Evolutionary conservation across 202 grass and related monocot species (phyloP), one percentile per base, ranked within the genome.

Genomic region (Brachypodium distachyon): DNA sequence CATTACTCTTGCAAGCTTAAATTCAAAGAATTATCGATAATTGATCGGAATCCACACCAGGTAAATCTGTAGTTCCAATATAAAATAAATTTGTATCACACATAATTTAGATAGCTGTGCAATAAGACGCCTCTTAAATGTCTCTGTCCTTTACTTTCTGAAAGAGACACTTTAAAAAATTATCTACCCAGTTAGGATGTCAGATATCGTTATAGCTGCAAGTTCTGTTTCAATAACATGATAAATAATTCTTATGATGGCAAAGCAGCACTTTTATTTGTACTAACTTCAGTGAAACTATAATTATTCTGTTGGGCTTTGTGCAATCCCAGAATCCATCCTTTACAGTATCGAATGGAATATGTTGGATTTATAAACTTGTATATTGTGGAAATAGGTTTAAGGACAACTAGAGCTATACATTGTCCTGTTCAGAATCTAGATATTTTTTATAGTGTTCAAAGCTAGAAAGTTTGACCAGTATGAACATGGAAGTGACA

Each of bases 1-100:
- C 77, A 91, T 17, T 97, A 93, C 70, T 97, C 90, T 48, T 97
- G 93, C 83, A 93, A 97, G 77, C 82, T 97, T 80, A 97, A 97
- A 74, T 97, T 97, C 71, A 97, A 97, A 86, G 93, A 97, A 63
- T 90, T 93, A 23, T 93, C 90, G 44, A 93, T 97, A 59, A 97
- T 97, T 78, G 93, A 97, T 77, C 85, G 81, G 12, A 97, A 91
- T 67, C 83, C 93, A 37, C 93, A 97, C 78, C 87, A 97, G 93
- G 93, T 82, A 90, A 66, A 27, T 65, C 41, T 68, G n/a, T 49
- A 56, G 11, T 69, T 61, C 81, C 38, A 41, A 61, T 64, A 18
- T 1, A 72, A 74, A 77, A 59, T 58, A 40, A 23, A 62, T 61
- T 80, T 73, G 33, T 33, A 58, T 69, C 4, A 47, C 41, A 40